Conservation (phyloP, 2,329 filamentous ascomycete species). For the Graphium sp. region DNA sequence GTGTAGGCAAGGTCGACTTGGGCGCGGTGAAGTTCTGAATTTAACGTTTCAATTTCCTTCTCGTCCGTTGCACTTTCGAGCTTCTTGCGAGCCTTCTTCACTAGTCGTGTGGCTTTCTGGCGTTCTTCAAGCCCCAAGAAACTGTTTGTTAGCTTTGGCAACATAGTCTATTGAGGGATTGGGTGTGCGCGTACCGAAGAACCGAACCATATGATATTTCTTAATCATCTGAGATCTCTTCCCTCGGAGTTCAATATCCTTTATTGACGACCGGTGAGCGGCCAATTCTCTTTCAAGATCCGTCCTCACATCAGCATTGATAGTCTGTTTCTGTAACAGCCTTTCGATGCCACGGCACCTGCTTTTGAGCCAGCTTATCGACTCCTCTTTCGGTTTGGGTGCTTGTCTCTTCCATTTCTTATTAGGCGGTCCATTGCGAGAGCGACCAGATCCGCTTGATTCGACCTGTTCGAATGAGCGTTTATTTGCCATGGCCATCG, state of each 20-base stretch:
- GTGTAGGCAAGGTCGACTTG: constrained; percentile 66
- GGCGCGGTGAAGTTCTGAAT: constrained; percentile 44
- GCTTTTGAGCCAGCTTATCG: constrained; percentile 50
- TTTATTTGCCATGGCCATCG: no score
- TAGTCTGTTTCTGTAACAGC: constrained; percentile 40
- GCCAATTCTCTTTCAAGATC: constrained; percentile 59
- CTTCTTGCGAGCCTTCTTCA: constrained; percentile 47
- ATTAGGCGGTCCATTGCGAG: no score
- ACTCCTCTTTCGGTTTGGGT: constrained; percentile 24
- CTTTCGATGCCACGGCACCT: constrained; percentile 53
- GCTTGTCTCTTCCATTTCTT: constrained; percentile 15
- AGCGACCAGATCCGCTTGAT: no score
- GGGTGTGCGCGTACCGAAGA: constrained; percentile 46
- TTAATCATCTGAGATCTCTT: constrained; percentile 52
- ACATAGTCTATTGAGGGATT: no score
- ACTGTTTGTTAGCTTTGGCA: no score
- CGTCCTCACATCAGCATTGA: constrained; percentile 50
- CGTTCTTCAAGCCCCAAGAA: constrained; percentile 30
- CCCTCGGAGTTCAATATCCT: constrained; percentile 39
- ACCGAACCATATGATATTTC: constrained; percentile 71
- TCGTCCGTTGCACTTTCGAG: constrained; percentile 31
- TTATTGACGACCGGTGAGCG: constrained; percentile 47
- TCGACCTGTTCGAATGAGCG: no score
- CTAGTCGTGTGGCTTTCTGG: constrained; percentile 51
- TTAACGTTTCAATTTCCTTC: constrained; percentile 31